Base-by-base conservation (phyloP, 2,329 filamentous ascomycete genomes). In the Aspergillus vadensis region DNA sequence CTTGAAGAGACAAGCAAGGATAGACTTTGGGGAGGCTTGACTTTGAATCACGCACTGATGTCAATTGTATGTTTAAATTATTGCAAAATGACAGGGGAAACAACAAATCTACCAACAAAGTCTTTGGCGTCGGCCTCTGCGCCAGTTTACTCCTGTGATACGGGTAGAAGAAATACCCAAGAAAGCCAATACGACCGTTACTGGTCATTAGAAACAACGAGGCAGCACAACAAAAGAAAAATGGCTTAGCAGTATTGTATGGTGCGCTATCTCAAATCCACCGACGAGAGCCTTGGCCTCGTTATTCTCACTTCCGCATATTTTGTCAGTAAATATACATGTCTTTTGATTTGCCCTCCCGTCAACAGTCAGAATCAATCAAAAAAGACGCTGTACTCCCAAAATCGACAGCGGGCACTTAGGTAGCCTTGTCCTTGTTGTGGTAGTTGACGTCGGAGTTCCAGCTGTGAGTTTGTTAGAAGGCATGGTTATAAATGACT, bases 401-500 rank as follows among this genome's bases (percentile, higher is more conserved):
- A 30, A 15, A 19, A 44, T 54, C 17, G 27, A 51, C 43, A 14
- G 53, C 39, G 32, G 39, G 21, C 51, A 57, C 68, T 76, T 76
- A 80, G 62, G 73, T 75, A 51, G 73, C 69, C 86, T 91, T 92
- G 83, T 96, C 89, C 83, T 90, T 90, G 84, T 96, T 92, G 88
- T 98, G 92, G 84, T 96, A 94, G 88, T 98, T 98, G 84, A 97
- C 92, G 61, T 84, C 85, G 68, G 88, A 83, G 82, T 98, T 98
- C 95, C 95, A 99, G 90, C 90, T 92, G 71, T 55, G 41, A 15
- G 27, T 30, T 36, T 56, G 62, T 71, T 66, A 70, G 27, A 12
- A 30, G 67, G 12, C 60, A 50, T 15, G 2, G 12, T 36, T 6
- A 23, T 27, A 2, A 27, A n/a, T 30, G 8, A 10, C 19, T 23